Conservation (phyloP, 495 filamentous ascomycete genomes). For the Trichoderma parareesei region DNA sequence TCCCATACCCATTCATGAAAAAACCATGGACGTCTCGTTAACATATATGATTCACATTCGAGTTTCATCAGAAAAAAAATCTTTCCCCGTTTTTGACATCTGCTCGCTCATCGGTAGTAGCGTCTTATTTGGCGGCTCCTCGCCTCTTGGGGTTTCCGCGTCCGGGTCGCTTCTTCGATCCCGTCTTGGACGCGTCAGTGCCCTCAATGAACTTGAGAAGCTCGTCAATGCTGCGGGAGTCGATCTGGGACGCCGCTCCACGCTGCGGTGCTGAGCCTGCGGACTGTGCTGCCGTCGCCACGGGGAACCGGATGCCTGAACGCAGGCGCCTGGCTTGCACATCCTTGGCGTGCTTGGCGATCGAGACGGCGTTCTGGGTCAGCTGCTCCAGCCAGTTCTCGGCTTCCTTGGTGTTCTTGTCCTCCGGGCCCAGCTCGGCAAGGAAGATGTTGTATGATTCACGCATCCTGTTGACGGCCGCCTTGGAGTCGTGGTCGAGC, state of each 20-base stretch:
- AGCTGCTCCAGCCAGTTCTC: conserved; percentile 94
- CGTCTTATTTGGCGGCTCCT: conserved; percentile 21
- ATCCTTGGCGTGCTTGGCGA: conserved; percentile 87
- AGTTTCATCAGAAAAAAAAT: not conserved
- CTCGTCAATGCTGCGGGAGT: conserved; percentile 76
- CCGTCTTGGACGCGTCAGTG: conserved; percentile 49
- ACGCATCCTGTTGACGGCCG: conserved; percentile 82
- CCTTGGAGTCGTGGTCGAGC: conserved; percentile 85
- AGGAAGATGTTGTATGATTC: conserved; percentile 95
- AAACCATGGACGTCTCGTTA: not conserved
- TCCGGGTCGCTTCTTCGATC: conserved; percentile 60
- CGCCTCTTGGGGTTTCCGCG: conserved; percentile 65
- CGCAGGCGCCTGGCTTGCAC: conserved; percentile 63
- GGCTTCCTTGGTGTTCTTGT: conserved; percentile 92
- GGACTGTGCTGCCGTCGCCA: conserved; percentile 26
- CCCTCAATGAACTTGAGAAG: conserved; percentile 83
- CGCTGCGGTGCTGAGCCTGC: conserved; percentile 16
- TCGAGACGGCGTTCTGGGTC: conserved; percentile 85
- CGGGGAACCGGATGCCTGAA: conserved; percentile 31
- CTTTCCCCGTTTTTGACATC: not conserved
- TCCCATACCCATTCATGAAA: not conserved
- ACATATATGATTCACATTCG: not conserved
- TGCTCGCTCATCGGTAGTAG: not conserved
- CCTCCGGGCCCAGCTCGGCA: conserved; percentile 68
- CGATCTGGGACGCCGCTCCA: conserved; percentile 34